Base-by-base conservation (phyloP, 164 flowering plant genomes). In the Nelumbo lutea region DNA sequence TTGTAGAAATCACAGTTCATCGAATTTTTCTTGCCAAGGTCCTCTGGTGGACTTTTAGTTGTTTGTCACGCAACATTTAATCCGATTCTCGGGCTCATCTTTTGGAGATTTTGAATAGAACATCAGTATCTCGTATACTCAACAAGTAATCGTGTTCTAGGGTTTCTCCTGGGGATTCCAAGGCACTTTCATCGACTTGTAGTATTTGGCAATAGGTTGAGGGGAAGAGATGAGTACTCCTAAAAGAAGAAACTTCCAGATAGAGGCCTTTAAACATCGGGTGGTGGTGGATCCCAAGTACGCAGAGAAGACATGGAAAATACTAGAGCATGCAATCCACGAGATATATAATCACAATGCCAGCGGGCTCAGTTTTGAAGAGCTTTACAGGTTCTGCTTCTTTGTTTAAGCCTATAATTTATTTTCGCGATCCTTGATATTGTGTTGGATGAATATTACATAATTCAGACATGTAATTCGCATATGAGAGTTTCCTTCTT, bases 331-430 rank as follows among this genome's bases (percentile, higher is more conserved):
- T 71, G 97, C 98, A n/a, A 94, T 94, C 65, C 87, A 84, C 65
- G 96, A 94, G 84, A 94, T 94, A 73, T 94, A 91, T 75, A 88
- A 91, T 77, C 97, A 94, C 62, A 91, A 94, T 69, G 95, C 97
- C n/a, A 88, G 93, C 58, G 93, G 93, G 9, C 96, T 94, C 48
- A 86, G 96, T 75, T 94, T 94, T 60, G 96, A 91, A 77, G 97
- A 91, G 80, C 91, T 94, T 58, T 94, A 94, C 64, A 83, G 97
- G 98, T 90, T 27, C 27, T 27, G 27, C 27, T 27, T 27, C 27
- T 27, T 27, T 27, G 27, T 27, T 27, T 27, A 27, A 27, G 27
- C 27, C 27, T 27, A 27, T 27, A 27, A 27, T 27, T 27, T 27
- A 27, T 27, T 27, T 27, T 27, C 27, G 27, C 27, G 27, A 27